Conservation (phyloP, 1,284 basidiomycete species). For the Ustanciosporium gigantosporum region DNA sequence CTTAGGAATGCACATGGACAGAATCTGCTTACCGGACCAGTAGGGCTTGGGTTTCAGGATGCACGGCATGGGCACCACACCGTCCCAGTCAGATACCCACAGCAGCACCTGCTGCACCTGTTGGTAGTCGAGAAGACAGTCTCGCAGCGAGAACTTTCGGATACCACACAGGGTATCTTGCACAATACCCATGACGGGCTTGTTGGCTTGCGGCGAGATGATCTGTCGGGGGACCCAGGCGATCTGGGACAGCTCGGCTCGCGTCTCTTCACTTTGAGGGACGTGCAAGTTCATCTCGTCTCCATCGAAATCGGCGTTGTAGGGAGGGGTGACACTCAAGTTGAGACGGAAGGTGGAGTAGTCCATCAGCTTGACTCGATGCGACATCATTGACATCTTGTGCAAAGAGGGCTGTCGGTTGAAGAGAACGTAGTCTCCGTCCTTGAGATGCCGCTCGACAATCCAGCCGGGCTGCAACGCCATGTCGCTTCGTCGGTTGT, state of each 20-base stretch:
- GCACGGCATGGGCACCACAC: slow-evolving; percentile 84
- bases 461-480: slow-evolving; percentile 98
- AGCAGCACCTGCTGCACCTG: slow-evolving; percentile 89
- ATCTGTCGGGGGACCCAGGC: slow-evolving; percentile 99
- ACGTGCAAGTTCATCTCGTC: slow-evolving; percentile 98
- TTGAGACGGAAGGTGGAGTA: slow-evolving; percentile 99
- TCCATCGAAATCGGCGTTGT: slow-evolving; percentile 77
- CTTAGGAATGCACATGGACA: slow-evolving; percentile 88
- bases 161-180: slow-evolving; percentile 98
- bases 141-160: slow-evolving; percentile 93
- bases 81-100: slow-evolving; percentile 98
- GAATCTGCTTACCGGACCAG: slow-evolving; percentile 97
- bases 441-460: slow-evolving; percentile 94
- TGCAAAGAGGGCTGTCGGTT: slow-evolving; percentile 98
- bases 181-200: slow-evolving; percentile 99
- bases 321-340: slow-evolving; percentile 73
- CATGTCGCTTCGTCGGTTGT: slow-evolving; percentile 83
- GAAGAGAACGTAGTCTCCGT: slow-evolving; percentile 89
- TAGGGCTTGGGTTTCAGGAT: slow-evolving; percentile 95
- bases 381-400: slow-evolving; percentile 99
- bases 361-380: slow-evolving; percentile 95
- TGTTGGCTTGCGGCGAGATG: slow-evolving; percentile 98
- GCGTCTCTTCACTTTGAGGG: slow-evolving; percentile 98
- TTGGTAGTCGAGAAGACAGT: slow-evolving; percentile 63
- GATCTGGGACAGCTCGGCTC: slow-evolving; percentile 94